These are phyloP conservation scores for Fonsecaea pugnacius DNA, from an alignment of 2,329 filamentous ascomycete species.

Conservation along the genomic window DNA sequence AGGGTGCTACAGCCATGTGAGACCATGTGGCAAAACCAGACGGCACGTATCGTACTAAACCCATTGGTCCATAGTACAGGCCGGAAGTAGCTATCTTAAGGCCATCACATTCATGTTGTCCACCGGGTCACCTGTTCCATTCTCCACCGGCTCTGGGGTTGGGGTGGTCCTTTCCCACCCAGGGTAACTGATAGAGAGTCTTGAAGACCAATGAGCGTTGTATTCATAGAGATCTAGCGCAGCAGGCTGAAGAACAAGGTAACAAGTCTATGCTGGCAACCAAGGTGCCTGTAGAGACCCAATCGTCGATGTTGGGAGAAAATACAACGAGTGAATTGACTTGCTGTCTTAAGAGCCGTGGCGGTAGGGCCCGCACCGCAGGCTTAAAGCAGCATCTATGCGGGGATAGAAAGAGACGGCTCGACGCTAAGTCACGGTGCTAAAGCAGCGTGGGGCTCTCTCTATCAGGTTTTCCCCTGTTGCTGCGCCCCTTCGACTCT, in stretches of 20 bases:
- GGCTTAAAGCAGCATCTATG: not conserved
- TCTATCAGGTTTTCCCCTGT: not conserved
- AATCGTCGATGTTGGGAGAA: not conserved
- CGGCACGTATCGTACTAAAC: not conserved
- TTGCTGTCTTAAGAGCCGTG: not conserved
- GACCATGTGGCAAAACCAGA: not conserved
- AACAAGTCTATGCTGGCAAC: not conserved
- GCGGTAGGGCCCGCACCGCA: not conserved
- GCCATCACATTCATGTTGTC: not conserved
- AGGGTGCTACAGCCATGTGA: not conserved
- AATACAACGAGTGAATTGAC: not conserved
- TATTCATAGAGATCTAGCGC: not conserved
- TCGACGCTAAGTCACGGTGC: not conserved
- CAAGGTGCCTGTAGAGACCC: not conserved
- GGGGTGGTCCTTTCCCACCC: not conserved
- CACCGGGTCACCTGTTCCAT: not conserved
- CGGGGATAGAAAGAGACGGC: not conserved
- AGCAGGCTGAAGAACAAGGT: not conserved
- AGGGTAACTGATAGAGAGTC: not conserved
- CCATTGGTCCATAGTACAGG: not conserved
- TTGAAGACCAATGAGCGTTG: no score
- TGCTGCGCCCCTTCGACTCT: not conserved
- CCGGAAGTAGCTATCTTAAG: not conserved
- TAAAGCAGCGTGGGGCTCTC: not conserved
- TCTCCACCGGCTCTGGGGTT: not conserved